A percentile compares a stretch with the other conserved stretches of the same genome.
Conservation (phyloP, 179 eudicot species). For the Silene coronaria region DNA sequence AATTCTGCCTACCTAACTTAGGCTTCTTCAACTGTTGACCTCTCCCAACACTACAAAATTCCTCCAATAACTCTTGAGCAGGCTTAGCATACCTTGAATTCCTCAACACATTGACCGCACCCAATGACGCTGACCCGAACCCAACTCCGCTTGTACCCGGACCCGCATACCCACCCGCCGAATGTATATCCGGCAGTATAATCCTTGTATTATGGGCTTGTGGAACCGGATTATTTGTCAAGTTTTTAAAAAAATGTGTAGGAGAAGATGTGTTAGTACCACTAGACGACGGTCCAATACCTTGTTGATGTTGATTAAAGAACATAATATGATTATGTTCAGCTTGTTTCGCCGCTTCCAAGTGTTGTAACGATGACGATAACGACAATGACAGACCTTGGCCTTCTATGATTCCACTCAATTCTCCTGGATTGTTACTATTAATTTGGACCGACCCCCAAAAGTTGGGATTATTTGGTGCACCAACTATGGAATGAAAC, state of each 20-base stretch:
- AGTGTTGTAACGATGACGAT: slow-evolving; percentile 63
- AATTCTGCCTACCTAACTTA: slow-evolving; percentile 34
- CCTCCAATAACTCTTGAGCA: slow-evolving; percentile 81
- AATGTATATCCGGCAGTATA: slow-evolving; percentile 8
- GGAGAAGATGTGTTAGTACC: slow-evolving; percentile 4
- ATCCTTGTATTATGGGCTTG: background rate
- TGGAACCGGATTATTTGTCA: slow-evolving; percentile 19
- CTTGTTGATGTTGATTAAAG: slow-evolving; percentile 38
- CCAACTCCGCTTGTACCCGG: slow-evolving; percentile 30
- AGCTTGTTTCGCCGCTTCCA: slow-evolving; percentile 58
- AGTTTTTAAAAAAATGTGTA: slow-evolving; percentile 37
- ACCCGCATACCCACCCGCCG: slow-evolving; percentile 17
- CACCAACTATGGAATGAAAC: slow-evolving; percentile 11
- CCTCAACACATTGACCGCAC: slow-evolving; percentile 58
- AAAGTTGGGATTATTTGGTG: slow-evolving; percentile 15
- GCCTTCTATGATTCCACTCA: slow-evolving; percentile 39
- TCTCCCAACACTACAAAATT: slow-evolving; percentile 88
- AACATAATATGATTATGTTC: slow-evolving; percentile 51
- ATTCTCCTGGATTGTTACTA: slow-evolving; percentile 21
- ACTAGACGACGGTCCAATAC: background rate
- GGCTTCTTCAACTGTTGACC: slow-evolving; percentile 62
- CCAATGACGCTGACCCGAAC: slow-evolving; percentile 46
- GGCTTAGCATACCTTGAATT: slow-evolving; percentile 72
- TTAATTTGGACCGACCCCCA: slow-evolving; percentile 34
- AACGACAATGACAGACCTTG: slow-evolving; percentile 81